A percentile compares a stretch with the other conserved stretches of the same genome.
Evolutionary conservation across 2,329 filamentous ascomycete genomes (phyloP).

Genomic region (Talaromyces sp.): DNA sequence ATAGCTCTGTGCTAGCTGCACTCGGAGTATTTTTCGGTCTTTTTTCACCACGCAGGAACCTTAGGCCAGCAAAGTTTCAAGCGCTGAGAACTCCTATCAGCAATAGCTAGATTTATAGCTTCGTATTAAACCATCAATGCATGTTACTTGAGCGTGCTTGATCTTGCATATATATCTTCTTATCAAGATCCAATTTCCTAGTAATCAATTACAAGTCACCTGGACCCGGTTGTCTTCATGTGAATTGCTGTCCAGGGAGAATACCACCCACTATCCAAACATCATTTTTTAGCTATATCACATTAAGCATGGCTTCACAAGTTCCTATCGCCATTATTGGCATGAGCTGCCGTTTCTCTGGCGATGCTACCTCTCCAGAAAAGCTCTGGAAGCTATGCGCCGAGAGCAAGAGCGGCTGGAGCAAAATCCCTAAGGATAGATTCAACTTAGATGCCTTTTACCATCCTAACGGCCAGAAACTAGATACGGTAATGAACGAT

Average conservation of each 20-base stretch:
- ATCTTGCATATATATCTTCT: background rate
- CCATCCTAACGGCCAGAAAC: background rate
- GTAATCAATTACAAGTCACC: background rate
- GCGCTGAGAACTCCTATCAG: background rate
- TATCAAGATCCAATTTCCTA: background rate
- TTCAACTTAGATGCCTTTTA: conserved; percentile 11
- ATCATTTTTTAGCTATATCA: background rate
- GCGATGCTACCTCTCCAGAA: conserved; percentile 18
- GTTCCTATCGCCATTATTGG: conserved; percentile 23
- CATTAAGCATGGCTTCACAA: background rate
- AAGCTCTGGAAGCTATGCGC: conserved; percentile 24
- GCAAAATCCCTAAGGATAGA: conserved; percentile 21
- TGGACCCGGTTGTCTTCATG: background rate
- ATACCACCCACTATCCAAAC: background rate
- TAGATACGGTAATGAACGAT: background rate
- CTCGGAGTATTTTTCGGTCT: background rate
- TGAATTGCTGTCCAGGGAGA: background rate
- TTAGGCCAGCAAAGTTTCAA: background rate
- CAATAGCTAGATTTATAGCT: background rate
- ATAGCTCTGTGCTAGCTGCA: background rate
- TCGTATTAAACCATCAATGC: background rate
- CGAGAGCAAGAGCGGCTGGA: conserved; percentile 13
- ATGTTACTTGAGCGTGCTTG: background rate
- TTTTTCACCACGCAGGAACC: background rate
- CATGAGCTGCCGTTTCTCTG: conserved; percentile 23